Percentiles rank a stretch among this genome's conserved stretches.
Conservation (phyloP, 2,329 filamentous ascomycete genomes). For the Epichloe brachyelytri region DNA sequence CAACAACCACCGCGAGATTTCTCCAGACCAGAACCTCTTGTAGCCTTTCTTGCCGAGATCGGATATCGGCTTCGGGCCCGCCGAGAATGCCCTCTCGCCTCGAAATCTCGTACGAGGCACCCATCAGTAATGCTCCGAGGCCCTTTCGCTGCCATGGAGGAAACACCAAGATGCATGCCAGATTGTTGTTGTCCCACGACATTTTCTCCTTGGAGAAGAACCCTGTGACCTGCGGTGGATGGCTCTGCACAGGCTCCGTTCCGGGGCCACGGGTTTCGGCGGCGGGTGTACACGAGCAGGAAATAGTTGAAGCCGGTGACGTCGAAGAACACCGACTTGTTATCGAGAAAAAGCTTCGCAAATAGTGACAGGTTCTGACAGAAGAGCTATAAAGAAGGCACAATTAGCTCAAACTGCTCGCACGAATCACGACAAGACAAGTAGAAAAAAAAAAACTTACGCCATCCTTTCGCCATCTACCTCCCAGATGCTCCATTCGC, state of each 20-base stretch:
- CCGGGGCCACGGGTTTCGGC: conserved; percentile 8
- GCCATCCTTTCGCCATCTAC: conserved; percentile 78
- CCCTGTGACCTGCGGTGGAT: conserved; percentile 50
- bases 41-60: conserved; percentile 77
- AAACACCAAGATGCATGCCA: conserved; percentile 92
- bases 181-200: conserved; percentile 96
- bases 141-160: conserved; percentile 91
- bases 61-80: conserved; percentile 84
- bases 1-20: conserved; percentile 61
- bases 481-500: conserved; percentile 79
- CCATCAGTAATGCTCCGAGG: conserved; percentile 80
- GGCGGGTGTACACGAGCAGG: conserved; percentile 61
- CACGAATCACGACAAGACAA: background rate
- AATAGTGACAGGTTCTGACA: conserved; percentile 93
- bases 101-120: conserved; percentile 84
- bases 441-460: conserved; percentile 27
- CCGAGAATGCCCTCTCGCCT: conserved; percentile 71
- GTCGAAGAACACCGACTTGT: conserved; percentile 97
- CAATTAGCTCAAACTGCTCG: background rate
- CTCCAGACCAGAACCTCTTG: conserved; percentile 71
- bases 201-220: conserved; percentile 99
- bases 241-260: conserved; percentile 4
- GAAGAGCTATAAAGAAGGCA: conserved; percentile 46
- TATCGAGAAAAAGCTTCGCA: conserved; percentile 93
- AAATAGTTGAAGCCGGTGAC: conserved; percentile 92